phyloP scores from a whole-genome alignment of 2,329 filamentous ascomycete genomes.

The Parastagonospora nodorum region DNA sequence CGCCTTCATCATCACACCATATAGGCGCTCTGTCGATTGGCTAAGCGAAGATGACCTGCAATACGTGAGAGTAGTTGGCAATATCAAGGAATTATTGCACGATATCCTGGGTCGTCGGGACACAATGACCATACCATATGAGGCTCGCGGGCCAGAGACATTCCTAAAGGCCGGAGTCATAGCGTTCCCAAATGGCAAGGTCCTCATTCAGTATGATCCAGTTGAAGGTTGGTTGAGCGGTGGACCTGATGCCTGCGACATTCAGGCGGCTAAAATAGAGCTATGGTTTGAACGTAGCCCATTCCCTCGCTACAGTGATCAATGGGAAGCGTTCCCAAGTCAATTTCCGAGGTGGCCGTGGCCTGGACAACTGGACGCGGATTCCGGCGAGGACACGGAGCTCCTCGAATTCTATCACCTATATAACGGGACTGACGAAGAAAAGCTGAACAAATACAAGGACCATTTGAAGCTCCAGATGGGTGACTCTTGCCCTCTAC shows the following conservation, averaged over 20 bases:
- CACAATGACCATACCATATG: neutral
- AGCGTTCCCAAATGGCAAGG: neutral
- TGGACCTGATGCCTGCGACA: neutral
- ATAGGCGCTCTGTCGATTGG: too few relatives aligned
- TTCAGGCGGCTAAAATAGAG: neutral
- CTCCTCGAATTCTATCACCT: too few relatives aligned
- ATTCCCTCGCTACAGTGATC: neutral
- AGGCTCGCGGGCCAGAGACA: neutral
- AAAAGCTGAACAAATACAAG: neutral
- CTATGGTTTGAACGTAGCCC: neutral
- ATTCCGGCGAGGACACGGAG: too few relatives aligned
- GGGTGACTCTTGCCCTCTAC: neutral
- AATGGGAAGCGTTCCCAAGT: neutral
- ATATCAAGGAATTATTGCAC: neutral
- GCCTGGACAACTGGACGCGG: too few relatives aligned
- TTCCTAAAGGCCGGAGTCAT: neutral
- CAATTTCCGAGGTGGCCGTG: neutral
- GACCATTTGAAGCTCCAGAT: neutral
- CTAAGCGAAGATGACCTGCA: neutral
- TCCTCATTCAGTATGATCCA: conserved; percentile 5
- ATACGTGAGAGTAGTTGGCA: neutral
- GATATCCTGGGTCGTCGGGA: neutral
- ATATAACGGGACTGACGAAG: neutral
- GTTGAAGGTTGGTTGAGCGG: neutral
- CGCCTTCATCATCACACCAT: too few relatives aligned